Percentiles rank a stretch among this genome's conserved stretches.
These are phyloP conservation scores for Hirschfeldia incana DNA, from an alignment of 345 rosid genomes.

Conservation along the genomic window DNA sequence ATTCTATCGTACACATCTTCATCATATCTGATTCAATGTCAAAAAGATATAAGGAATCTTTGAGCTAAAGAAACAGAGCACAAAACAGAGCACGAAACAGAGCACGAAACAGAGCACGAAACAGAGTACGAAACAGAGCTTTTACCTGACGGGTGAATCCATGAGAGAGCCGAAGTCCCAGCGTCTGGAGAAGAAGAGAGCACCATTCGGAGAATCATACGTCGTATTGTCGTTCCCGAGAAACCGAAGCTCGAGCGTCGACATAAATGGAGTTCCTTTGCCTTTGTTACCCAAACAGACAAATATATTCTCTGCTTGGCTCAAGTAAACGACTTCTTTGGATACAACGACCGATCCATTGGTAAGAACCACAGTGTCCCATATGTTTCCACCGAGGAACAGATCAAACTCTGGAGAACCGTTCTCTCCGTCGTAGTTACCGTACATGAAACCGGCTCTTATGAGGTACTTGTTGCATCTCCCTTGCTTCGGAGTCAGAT, in stretches of 20 bases:
- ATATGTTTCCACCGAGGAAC: slow-evolving; percentile 31
- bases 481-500: slow-evolving; percentile 29
- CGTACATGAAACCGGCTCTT: slow-evolving; percentile 44
- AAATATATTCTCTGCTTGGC: slow-evolving; percentile 8
- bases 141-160: slow-evolving; percentile 30
- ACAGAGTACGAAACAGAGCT: not conserved
- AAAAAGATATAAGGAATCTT: not conserved
- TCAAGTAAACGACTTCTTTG: slow-evolving; percentile 42
- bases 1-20: not conserved
- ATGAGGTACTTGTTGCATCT: slow-evolving; percentile 42
- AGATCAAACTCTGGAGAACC: slow-evolving; percentile 37
- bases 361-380: not conserved
- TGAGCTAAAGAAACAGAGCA: not conserved
- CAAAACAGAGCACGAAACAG: too few species aligned
- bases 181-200: slow-evolving; percentile 33
- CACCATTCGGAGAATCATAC: slow-evolving; percentile 29
- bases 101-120: too few species aligned
- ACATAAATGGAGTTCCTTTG: slow-evolving; percentile 46
- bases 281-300: slow-evolving; percentile 51
- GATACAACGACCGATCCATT: not conserved
- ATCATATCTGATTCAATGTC: not conserved
- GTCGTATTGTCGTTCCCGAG: slow-evolving; percentile 18
- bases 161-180: slow-evolving; percentile 30
- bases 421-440: slow-evolving; percentile 40
- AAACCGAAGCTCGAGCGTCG: slow-evolving; percentile 49